Conservation (phyloP, 1,139 yeast genomes). For the Chernovozyma sophiae-reginae region DNA sequence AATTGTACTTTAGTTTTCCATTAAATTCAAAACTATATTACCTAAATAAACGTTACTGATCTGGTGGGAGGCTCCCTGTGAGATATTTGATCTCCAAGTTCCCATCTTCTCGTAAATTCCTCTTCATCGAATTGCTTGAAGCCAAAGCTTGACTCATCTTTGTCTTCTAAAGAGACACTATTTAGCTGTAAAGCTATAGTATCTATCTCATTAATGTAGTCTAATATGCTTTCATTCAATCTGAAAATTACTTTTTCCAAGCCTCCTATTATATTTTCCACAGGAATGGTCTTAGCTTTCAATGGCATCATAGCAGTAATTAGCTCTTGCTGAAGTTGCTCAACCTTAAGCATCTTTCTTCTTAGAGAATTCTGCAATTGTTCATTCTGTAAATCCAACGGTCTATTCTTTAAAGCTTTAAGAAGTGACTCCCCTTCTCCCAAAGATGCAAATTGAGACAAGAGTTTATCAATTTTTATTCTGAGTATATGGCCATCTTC, state of each 20-base stretch:
- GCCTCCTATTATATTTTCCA: constrained; percentile 15
- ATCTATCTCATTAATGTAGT: constrained; percentile 14
- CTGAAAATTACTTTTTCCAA: constrained; percentile 20
- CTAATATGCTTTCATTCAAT: constrained; percentile 16
- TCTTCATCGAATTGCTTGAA: not conserved
- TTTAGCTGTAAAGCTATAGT: constrained; percentile 8
- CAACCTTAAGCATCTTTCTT: constrained; percentile 15
- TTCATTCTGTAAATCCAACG: constrained; percentile 21
- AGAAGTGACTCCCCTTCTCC: constrained; percentile 9
- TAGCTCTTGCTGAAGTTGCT: constrained; percentile 16
- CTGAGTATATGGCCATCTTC: constrained; percentile 12
- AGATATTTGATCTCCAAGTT: not conserved
- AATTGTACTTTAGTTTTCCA: too few relatives aligned
- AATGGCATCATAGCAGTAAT: constrained; percentile 21
- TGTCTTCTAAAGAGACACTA: not conserved
- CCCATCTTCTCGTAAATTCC: not conserved
- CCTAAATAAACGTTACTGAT: not conserved
- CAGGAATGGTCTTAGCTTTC: constrained; percentile 17
- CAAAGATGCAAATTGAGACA: constrained; percentile 13
- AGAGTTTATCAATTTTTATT: constrained; percentile 15
- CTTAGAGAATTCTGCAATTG: constrained; percentile 16
- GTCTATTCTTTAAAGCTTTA: constrained; percentile 12
- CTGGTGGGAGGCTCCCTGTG: not conserved
- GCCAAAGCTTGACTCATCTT: not conserved
- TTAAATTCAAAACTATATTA: too few relatives aligned